phyloP scores from a whole-genome alignment of 805 yeast species.

The Priceomyces carsonii region DNA sequence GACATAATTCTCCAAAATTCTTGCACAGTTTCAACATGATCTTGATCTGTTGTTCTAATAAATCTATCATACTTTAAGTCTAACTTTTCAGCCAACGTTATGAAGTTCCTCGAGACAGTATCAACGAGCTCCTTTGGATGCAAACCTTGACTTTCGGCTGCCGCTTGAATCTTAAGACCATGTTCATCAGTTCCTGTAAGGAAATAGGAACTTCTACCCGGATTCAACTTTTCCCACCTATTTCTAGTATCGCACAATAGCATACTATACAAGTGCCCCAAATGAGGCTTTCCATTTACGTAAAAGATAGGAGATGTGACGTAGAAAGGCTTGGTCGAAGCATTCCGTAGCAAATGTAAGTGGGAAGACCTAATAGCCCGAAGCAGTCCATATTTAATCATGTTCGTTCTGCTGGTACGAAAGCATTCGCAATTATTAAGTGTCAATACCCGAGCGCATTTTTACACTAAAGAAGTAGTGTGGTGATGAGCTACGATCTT shows the following conservation, averaged over 20 bases:
- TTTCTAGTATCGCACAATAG: slow-evolving; percentile 74
- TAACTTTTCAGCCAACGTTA: slow-evolving; percentile 57
- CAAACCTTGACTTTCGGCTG: slow-evolving; percentile 57
- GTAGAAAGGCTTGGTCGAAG: slow-evolving; percentile 37
- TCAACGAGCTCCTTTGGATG: slow-evolving; percentile 73
- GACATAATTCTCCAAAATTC: slow-evolving; percentile 67
- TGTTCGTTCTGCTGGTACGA: too few relatives aligned
- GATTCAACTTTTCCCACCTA: slow-evolving; percentile 62
- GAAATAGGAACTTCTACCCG: slow-evolving; percentile 44
- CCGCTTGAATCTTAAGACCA: slow-evolving; percentile 89
- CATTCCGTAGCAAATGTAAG: slow-evolving; percentile 1
- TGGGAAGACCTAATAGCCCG: too few relatives aligned
- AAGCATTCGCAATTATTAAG: too few relatives aligned
- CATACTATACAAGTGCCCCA: slow-evolving; percentile 92
- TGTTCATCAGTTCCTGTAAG: slow-evolving; percentile 98
- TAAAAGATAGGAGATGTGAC: slow-evolving; percentile 93
- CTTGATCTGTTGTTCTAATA: slow-evolving; percentile 86
- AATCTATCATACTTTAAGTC: slow-evolving; percentile 70
- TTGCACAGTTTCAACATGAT: slow-evolving; percentile 67
- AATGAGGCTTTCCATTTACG: slow-evolving; percentile 92
- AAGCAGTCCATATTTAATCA: too few relatives aligned
- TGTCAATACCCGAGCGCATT: too few relatives aligned
- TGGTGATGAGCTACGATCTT: too few relatives aligned
- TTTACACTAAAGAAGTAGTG: too few relatives aligned
- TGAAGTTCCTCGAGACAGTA: slow-evolving; percentile 62